A percentile compares a stretch with the other conserved stretches of the same genome.
Evolutionary conservation across 2,329 filamentous ascomycete species (phyloP).

Genomic region (Fusarium tupiense): DNA sequence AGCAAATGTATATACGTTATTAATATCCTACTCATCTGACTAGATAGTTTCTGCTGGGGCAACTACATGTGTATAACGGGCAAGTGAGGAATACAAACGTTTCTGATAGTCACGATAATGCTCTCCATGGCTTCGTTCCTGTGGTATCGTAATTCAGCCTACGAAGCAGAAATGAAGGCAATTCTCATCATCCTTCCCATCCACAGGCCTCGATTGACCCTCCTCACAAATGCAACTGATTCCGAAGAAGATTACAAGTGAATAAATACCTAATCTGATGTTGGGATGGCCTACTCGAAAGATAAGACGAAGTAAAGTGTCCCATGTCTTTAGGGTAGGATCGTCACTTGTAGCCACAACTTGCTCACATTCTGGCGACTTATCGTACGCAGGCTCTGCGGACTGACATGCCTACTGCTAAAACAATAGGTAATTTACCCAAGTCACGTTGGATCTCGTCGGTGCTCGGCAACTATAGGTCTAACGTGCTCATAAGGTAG

Average conservation of each 20-base stretch:
- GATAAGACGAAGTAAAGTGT: not conserved
- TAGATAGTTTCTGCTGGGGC: accelerated
- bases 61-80: not conserved
- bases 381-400: not conserved
- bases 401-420: not conserved
- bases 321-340: not conserved
- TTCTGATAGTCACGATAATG: not conserved
- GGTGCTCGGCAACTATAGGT: not conserved
- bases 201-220: not conserved
- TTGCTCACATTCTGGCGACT: not conserved
- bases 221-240: not conserved
- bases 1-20: too few relatives aligned
- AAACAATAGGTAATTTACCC: too few relatives aligned
- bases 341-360: not conserved
- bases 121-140: not conserved
- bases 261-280: not conserved
- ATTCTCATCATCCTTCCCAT: not conserved
- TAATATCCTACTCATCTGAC: not conserved
- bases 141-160: not conserved
- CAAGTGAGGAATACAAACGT: not conserved
- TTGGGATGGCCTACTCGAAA: not conserved
- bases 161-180: not conserved
- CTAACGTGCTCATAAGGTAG: too few relatives aligned
- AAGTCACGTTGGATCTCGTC: not conserved
- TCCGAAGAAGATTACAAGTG: not conserved